These are phyloP conservation scores for Aspergillus brunneoviolaceus DNA, from an alignment of 2,329 filamentous ascomycete genomes.

Conservation along the genomic window DNA sequence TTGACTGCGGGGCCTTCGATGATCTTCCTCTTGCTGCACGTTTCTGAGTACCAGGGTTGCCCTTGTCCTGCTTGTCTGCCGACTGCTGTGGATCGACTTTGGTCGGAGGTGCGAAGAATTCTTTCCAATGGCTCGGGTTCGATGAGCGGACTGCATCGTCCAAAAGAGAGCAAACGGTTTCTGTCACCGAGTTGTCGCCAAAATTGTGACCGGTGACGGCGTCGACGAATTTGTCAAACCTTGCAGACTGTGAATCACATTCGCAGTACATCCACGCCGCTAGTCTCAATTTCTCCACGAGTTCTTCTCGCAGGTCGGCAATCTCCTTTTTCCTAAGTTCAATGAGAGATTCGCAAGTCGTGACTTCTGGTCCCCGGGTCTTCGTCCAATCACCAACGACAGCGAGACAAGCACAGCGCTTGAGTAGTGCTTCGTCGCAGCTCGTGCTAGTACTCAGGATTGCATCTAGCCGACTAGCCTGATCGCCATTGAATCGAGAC, in stretches of 20 bases:
- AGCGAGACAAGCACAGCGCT: slow-evolving; percentile 43
- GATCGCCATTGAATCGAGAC: slow-evolving; percentile 28
- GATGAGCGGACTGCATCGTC: slow-evolving; percentile 19
- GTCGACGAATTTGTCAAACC: slow-evolving; percentile 31
- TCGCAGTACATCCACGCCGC: slow-evolving; percentile 32
- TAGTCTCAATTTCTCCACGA: slow-evolving; percentile 26
- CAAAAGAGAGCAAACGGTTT: slow-evolving; percentile 21
- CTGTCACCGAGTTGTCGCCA: slow-evolving; percentile 30
- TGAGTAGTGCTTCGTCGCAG: slow-evolving; percentile 56
- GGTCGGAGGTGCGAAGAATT: slow-evolving; percentile 24
- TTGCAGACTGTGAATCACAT: slow-evolving; percentile 21
- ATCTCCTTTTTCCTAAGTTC: slow-evolving; percentile 25
- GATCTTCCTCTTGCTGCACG: neutral
- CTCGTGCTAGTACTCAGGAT: slow-evolving; percentile 47
- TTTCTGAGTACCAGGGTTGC: neutral
- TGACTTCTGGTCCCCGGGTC: slow-evolving; percentile 25
- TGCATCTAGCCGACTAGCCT: slow-evolving; percentile 44
- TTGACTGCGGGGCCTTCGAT: neutral
- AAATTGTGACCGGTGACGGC: slow-evolving; percentile 29
- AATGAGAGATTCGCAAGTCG: slow-evolving; percentile 36
- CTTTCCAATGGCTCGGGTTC: slow-evolving; percentile 29
- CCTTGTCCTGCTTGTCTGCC: neutral
- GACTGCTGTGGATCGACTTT: neutral
- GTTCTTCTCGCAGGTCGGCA: slow-evolving; percentile 20
- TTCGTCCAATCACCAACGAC: slow-evolving; percentile 28